These are phyloP conservation scores for Ophiostoma ips DNA, from an alignment of 2,329 filamentous ascomycete species.

Conservation along the genomic window DNA sequence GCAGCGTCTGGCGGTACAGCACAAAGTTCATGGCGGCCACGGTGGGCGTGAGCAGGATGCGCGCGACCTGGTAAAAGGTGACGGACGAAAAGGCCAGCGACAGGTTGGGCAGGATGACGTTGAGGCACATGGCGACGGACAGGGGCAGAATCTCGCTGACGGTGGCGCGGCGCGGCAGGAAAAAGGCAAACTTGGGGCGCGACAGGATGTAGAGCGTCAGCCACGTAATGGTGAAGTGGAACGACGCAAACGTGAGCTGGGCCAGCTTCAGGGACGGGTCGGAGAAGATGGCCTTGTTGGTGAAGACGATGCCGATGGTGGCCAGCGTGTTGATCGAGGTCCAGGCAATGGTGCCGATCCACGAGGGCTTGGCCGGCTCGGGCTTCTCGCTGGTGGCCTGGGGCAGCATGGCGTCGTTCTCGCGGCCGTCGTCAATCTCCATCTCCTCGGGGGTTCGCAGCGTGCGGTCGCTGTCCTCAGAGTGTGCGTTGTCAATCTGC, in stretches of 20 bases:
- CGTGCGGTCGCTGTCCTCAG: conserved; percentile 21
- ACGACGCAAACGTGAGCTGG: conserved; percentile 52
- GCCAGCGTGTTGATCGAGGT: conserved; percentile 48
- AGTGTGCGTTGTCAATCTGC: conserved; percentile 15
- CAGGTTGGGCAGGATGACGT: conserved; percentile 55
- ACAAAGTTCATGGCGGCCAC: conserved; percentile 52
- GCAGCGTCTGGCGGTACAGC: conserved; percentile 43
- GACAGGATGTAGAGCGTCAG: conserved; percentile 49
- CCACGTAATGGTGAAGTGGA: conserved; percentile 55
- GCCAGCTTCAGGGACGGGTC: conserved; percentile 45
- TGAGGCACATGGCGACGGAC: conserved; percentile 52
- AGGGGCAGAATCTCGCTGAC: conserved; percentile 47
- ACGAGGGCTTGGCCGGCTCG: conserved; percentile 22
- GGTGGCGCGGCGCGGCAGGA: conserved; percentile 40
- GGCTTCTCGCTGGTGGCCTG: conserved; percentile 20
- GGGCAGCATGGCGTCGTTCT: conserved; percentile 28
- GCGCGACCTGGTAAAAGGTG: conserved; percentile 56
- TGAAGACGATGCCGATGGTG: conserved; percentile 53
- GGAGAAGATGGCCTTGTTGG: conserved; percentile 56
- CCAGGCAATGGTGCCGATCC: conserved; percentile 34
- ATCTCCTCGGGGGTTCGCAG: conserved; percentile 21
- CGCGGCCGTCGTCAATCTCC: conserved; percentile 25
- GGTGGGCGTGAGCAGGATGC: conserved; percentile 51
- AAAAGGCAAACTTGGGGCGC: conserved; percentile 42
- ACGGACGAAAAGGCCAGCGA: conserved; percentile 54